These are phyloP conservation scores for Lignosus rhinocerotis DNA, from an alignment of 1,284 basidiomycete species.

Conservation along the genomic window DNA sequence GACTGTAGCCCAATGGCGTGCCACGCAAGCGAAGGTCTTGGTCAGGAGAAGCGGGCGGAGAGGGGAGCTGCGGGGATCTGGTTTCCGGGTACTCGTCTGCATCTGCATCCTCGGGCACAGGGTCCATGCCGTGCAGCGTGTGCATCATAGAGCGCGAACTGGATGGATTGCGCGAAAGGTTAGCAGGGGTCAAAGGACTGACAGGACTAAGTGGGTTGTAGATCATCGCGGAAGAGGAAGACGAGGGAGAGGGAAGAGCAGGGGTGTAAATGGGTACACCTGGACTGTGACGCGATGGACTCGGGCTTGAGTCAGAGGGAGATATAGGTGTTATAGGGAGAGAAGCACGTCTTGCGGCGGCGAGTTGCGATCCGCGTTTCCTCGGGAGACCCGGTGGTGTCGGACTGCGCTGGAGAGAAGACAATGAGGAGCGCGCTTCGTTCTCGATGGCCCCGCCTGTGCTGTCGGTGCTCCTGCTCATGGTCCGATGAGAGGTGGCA, in stretches of 20 bases:
- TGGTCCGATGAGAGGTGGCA: conserved; percentile 21
- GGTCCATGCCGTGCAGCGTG: conserved; percentile 26
- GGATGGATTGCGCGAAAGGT: conserved; percentile 7
- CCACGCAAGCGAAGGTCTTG: conserved; percentile 15
- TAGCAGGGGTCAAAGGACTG: not conserved
- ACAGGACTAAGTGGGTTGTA: conserved; percentile 9
- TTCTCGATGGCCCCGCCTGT: conserved; percentile 16
- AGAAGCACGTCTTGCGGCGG: conserved; percentile 13
- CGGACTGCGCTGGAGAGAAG: conserved; percentile 26
- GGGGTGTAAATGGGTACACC: conserved; percentile 5
- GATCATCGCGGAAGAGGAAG: not conserved
- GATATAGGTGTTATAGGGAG: conserved; percentile 26
- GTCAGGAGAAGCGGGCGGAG: conserved; percentile 33
- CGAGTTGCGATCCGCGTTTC: conserved; percentile 23
- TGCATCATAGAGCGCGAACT: conserved; percentile 9
- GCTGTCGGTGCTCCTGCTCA: conserved; percentile 8
- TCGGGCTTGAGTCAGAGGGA: conserved; percentile 11
- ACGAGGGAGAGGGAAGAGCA: not conserved
- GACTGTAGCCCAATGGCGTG: conserved; percentile 9
- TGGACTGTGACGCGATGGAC: conserved; percentile 1
- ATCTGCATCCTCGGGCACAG: conserved; percentile 25
- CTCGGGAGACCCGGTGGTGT: conserved; percentile 30
- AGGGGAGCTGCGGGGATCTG: conserved; percentile 32
- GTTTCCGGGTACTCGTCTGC: conserved; percentile 18
- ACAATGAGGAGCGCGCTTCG: conserved; percentile 24